A percentile compares a stretch with the other conserved stretches of the same genome.
phyloP scores from a whole-genome alignment of 306 rosid genomes.

The Styphnolobium japonicum region DNA sequence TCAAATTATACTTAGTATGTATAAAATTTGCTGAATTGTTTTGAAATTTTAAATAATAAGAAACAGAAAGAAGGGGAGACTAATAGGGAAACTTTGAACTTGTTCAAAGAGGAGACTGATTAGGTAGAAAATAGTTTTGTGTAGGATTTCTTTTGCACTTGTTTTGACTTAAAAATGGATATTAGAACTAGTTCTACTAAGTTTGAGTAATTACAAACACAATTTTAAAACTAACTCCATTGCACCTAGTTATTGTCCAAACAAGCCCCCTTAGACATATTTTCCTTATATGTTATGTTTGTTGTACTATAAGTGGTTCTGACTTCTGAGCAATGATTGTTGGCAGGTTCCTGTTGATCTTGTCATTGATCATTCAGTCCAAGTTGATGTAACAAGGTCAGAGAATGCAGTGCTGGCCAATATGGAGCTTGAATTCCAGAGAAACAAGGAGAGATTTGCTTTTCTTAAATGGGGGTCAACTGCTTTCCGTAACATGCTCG shows the following conservation, averaged over 20 bases:
- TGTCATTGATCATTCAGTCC: slow-evolving; percentile 97
- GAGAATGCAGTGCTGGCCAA: slow-evolving; percentile 98
- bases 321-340: neutral
- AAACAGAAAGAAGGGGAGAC: neutral
- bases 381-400: slow-evolving; percentile 90
- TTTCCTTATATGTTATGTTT: slow-evolving; percentile 17
- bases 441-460: slow-evolving; percentile 96
- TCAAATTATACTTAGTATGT: too few species aligned
- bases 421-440: slow-evolving; percentile 93
- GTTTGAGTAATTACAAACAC: neutral
- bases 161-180: neutral
- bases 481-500: slow-evolving; percentile 96
- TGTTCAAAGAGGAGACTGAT: too few species aligned
- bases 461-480: slow-evolving; percentile 97
- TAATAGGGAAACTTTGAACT: neutral
- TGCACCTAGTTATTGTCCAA: neutral
- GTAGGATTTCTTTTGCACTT: neutral
- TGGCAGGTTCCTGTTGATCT: slow-evolving; percentile 98
- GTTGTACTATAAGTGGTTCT: slow-evolving; percentile 2
- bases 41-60: neutral
- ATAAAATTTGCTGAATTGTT: neutral
- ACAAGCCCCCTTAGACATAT: neutral
- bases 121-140: neutral
- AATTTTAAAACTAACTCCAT: neutral
- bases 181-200: neutral